Percentiles rank a stretch among this genome's conserved stretches.
Conservation (phyloP, 345 rosid genomes). For the Heritiera fomes region DNA sequence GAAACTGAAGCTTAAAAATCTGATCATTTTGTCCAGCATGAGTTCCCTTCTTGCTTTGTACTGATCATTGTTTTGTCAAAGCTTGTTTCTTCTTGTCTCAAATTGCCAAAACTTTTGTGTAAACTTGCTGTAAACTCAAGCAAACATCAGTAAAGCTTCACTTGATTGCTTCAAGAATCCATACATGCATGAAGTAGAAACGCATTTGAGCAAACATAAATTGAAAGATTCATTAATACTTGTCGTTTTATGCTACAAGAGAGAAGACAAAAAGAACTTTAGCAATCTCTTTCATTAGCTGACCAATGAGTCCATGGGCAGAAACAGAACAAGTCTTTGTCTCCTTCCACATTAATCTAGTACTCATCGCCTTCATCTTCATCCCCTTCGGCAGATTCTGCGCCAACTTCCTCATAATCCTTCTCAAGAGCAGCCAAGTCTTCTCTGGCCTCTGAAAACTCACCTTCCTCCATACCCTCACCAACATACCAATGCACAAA, state of each 20-base stretch:
- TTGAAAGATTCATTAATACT: not conserved
- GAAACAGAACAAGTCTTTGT: not conserved
- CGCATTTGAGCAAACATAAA: not conserved
- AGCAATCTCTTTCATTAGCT: not conserved
- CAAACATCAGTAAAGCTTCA: not conserved
- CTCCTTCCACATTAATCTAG: not conserved
- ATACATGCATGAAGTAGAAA: too few species aligned
- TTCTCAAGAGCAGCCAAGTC: slow-evolving; percentile 75
- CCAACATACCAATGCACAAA: slow-evolving; percentile 83
- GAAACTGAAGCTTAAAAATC: not conserved
- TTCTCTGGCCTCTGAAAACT: slow-evolving; percentile 75
- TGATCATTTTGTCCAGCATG: not conserved
- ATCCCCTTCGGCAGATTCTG: slow-evolving; percentile 68
- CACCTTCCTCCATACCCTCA: slow-evolving; percentile 86
- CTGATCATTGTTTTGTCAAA: not conserved
- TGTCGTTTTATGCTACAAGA: not conserved
- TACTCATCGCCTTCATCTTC: slow-evolving; percentile 68
- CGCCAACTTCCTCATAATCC: slow-evolving; percentile 76
- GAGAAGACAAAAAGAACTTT: not conserved
- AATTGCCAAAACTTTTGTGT: not conserved
- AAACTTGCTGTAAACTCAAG: not conserved
- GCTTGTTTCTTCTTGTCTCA: not conserved
- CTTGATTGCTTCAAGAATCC: not conserved
- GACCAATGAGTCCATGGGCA: slow-evolving; percentile 34
- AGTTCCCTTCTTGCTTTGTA: not conserved